Evolutionary conservation across 2,329 filamentous ascomycete genomes (phyloP), one percentile per base, ranked within the genome.

Genomic region (Fusarium dimerum): DNA sequence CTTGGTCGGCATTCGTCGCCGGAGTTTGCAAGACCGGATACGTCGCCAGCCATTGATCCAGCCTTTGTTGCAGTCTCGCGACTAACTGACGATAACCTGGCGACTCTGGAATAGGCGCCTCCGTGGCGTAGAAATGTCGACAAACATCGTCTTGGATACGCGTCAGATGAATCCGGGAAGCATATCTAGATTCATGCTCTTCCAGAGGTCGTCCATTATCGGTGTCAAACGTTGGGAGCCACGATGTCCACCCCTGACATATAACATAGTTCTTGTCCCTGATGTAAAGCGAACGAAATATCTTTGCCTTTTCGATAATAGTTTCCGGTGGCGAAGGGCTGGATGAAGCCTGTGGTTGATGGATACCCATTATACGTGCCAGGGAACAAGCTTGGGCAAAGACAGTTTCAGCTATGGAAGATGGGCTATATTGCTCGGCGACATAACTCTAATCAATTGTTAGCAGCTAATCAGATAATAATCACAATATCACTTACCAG

Each of bases 381-480:
- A 66, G 46, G 5, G 62, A 44, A 17, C 63, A 66, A 7, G 63
- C 63, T 36, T 66, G 63, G 29, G 63, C 61, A 36, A 66, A 66
- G 9, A 66, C 48, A 2, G 65, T 38, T 38, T 62, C 63, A 12
- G 63, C 60, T 17, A 66, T 51, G 6, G 56, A 54, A 2, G 56
- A 55, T 3, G 63, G 57, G 18, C 63, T 65, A 30, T 65, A 66
- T 6, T 66, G 63, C 18, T 66, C 63, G 11, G 60, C 60, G 9
- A 65, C 52, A 15, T 65, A 59, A 36, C 63, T 66, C 63, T 66
- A 39, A 9, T 3, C 4, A 2, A 20, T 9, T 2, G 2, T 34
- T 15, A 47, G 13, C 5, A 8, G n/a, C 16, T 15, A 15, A 7
- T 0, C 20, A 18, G 6, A 20, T 5, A 7, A 8, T 10, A 6